These are phyloP conservation scores for Syzygium aromaticum DNA, from an alignment of 345 rosid species.

Conservation along the genomic window DNA sequence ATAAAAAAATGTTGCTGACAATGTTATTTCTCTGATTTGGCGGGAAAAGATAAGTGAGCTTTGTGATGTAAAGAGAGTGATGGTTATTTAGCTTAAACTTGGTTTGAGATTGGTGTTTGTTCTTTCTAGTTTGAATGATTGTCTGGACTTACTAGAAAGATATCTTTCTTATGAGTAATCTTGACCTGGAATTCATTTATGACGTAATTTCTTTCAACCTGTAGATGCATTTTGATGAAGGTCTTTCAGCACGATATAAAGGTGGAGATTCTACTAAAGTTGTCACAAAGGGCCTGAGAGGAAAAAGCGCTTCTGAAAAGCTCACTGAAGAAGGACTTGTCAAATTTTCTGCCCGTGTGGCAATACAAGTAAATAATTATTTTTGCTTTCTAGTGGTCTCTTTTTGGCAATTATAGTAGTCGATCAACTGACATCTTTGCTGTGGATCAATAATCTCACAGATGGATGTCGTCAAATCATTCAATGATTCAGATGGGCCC, in stretches of 20 bases:
- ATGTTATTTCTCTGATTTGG: not conserved
- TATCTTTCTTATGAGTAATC: not conserved
- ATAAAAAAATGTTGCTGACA: not conserved
- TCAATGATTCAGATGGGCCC: constrained; percentile 67
- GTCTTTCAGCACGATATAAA: constrained; percentile 66
- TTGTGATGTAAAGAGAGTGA: not conserved
- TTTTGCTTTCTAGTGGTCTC: not conserved
- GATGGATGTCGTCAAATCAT: constrained; percentile 86
- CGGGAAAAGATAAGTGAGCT: not conserved
- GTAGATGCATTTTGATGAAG: constrained; percentile 95
- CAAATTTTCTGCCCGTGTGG: constrained; percentile 72
- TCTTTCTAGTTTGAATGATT: not conserved
- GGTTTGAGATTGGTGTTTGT: not conserved
- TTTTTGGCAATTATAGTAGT: not conserved
- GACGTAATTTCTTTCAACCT: constrained; percentile 11
- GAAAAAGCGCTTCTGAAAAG: constrained; percentile 69
- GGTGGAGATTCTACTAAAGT: constrained; percentile 67
- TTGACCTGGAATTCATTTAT: not conserved
- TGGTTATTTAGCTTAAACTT: not conserved
- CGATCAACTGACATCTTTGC: not conserved
- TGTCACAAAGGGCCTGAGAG: constrained; percentile 58
- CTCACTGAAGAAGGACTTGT: constrained; percentile 86
- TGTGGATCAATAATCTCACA: constrained; percentile 8
- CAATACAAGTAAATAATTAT: constrained; percentile 60
- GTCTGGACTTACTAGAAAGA: not conserved